Evolutionary conservation across 1,139 yeast species (phyloP), one percentile per base, ranked within the genome.

Genomic region (Hanseniaspora sp.): DNA sequence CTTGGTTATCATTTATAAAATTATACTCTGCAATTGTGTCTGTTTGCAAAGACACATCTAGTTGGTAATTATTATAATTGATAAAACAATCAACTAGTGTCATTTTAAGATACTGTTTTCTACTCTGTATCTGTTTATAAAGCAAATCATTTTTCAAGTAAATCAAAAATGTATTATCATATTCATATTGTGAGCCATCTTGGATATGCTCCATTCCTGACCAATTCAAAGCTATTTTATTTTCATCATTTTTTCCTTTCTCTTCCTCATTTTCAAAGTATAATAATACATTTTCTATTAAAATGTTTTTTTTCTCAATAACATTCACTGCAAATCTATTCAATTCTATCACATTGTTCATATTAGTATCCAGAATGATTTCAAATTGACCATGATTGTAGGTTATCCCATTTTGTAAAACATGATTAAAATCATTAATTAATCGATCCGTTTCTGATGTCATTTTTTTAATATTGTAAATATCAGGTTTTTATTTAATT

Each of bases 161-260:
- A 18, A 39, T 23, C 11, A 23, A 7, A 18, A 39, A 39, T 7
- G 7, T 39, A 18, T 17, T 15, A 37, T 17, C n/a, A 17, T 18
- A 8, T 17, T 13, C n/a, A 28, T 11, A 2, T 13, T 13, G 4
- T 11, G 11, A 11, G n/a, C 3, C 8, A 13, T 13, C 29, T 6
- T 13, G n/a, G 9, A 7, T 7, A 39, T 39, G 29, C 9, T 39
- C 42, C 7, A 17, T 9, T 7, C 42, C 42, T 9, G 42, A 39
- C 42, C 42, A 39, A 8, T 28, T 13, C 17, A 39, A 39, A 11
- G 42, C 29, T n/a, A 39, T 23, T 23, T 23, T 23, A 23, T 94
- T 59, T 94, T n/a, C n/a, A n/a, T n/a, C n/a, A n/a, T n/a, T n/a
- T n/a, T n/a, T n/a, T n/a, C n/a, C n/a, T n/a, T n/a, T n/a, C n/a